Conservation (phyloP, 108 stramenopile genomes). For the Mediolabrus comicus region DNA sequence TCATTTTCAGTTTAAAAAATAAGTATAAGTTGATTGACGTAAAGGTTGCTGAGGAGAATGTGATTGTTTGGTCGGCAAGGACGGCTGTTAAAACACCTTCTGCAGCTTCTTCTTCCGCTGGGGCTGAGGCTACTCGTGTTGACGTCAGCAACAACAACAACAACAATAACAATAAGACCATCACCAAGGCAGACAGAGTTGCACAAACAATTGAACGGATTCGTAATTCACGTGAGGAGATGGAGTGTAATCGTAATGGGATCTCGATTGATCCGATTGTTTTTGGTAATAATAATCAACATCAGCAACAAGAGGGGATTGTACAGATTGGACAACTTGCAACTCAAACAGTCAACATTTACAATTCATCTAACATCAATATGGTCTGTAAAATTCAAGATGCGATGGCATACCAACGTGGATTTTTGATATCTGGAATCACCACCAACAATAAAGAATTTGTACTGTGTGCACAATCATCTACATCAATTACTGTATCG, state of each 20-base stretch:
- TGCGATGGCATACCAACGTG: slow-evolving; percentile 5
- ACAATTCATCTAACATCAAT: slow-evolving; percentile 14
- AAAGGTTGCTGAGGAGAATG: slow-evolving; percentile 27
- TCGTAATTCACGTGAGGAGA: slow-evolving; percentile 2
- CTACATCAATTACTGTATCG: background rate
- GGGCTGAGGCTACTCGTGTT: no score
- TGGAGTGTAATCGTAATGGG: slow-evolving; percentile 27
- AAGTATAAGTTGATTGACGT: slow-evolving; percentile 22
- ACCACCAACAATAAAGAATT: background rate
- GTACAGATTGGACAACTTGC: background rate
- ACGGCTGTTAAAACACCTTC: background rate
- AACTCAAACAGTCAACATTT: background rate
- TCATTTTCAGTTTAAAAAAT: slow-evolving; percentile 11
- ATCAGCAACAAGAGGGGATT: background rate
- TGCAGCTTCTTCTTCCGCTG: background rate
- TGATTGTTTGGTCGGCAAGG: slow-evolving; percentile 25
- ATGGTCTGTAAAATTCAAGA: slow-evolving; percentile 6
- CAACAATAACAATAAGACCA: no score
- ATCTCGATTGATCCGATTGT: slow-evolving; percentile 10
- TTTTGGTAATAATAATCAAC: background rate
- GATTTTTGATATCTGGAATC: slow-evolving; percentile 11
- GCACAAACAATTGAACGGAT: slow-evolving; percentile 18
- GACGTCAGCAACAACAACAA: no score
- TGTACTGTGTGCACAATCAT: background rate
- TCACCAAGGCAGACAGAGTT: background rate